phyloP scores from a whole-genome alignment of 116 monocot species.

The Dioscorea cayenensis region DNA sequence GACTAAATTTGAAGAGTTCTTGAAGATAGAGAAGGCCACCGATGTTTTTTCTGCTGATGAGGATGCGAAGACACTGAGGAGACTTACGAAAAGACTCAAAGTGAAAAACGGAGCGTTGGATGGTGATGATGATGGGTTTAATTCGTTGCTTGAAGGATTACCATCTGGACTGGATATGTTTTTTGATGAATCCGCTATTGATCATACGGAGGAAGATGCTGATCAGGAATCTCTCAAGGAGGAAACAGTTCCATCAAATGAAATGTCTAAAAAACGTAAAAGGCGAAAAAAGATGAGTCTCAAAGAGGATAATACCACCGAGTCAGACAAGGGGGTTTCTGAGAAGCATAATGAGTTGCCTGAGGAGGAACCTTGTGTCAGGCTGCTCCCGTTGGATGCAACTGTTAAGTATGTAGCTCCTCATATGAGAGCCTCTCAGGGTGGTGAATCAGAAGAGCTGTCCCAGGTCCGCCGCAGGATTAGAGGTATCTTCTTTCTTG shows the following conservation, averaged over 20 bases:
- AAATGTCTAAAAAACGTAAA: constrained; percentile 7
- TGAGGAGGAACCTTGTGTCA: constrained; percentile 12
- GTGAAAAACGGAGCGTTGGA: constrained; percentile 54
- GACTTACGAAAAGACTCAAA: constrained; percentile 78
- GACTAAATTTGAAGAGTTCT: constrained; percentile 73
- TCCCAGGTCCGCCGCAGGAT: constrained; percentile 53
- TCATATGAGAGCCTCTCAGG: constrained; percentile 33
- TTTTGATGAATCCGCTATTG: constrained; percentile 6
- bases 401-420: constrained; percentile 63
- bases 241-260: background rate
- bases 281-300: constrained; percentile 15
- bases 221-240: background rate
- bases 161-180: constrained; percentile 23
- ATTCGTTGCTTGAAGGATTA: constrained; percentile 50
- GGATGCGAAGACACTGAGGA: constrained; percentile 58
- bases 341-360: background rate
- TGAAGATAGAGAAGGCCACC: constrained; percentile 50
- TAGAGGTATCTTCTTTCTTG: constrained; percentile 41
- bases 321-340: constrained; percentile 1
- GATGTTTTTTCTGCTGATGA: constrained; percentile 20
- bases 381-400: background rate
- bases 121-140: constrained; percentile 59
- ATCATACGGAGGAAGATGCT: background rate
- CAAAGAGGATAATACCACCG: constrained; percentile 5
- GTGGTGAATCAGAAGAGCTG: constrained; percentile 64